Evolutionary conservation across 345 rosid genomes (phyloP).

Genomic region (Ailanthus altissimus): DNA sequence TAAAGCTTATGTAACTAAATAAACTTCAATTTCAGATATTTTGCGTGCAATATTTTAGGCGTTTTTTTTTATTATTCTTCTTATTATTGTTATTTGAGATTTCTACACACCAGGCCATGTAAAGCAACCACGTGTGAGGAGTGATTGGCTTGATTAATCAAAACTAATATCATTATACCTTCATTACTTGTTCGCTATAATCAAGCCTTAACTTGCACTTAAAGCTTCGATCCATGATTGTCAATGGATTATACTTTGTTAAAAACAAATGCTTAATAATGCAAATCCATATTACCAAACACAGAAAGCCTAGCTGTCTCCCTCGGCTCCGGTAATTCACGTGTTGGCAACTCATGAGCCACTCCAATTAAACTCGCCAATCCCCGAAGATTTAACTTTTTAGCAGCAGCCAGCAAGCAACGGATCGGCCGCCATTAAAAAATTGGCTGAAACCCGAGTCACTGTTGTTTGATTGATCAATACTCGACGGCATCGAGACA

Average conservation of each 20-base stretch:
- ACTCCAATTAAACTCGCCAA: background rate
- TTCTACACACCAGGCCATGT: too few species aligned
- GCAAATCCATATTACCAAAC: background rate
- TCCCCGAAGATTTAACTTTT: background rate
- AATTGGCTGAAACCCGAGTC: background rate
- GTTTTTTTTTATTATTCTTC: too few species aligned
- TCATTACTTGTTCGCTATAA: background rate
- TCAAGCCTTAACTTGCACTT: slow-evolving; percentile 17
- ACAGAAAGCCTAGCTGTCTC: background rate
- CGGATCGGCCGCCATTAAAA: background rate
- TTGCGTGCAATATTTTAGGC: too few species aligned
- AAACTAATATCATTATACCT: background rate
- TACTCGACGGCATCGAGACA: background rate
- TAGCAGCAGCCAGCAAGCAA: background rate
- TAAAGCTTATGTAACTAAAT: too few species aligned
- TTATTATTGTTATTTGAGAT: too few species aligned
- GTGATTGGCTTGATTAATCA: background rate
- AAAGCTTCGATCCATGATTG: too few species aligned
- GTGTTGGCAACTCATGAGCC: background rate
- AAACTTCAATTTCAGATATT: too few species aligned
- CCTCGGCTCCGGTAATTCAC: background rate
- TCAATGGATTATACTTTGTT: too few species aligned
- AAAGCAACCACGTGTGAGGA: too few species aligned
- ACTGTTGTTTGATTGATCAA: background rate
- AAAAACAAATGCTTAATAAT: background rate